Conservation (phyloP, 2,329 filamentous ascomycete genomes). For the Colletotrichum lindemuthianum region DNA sequence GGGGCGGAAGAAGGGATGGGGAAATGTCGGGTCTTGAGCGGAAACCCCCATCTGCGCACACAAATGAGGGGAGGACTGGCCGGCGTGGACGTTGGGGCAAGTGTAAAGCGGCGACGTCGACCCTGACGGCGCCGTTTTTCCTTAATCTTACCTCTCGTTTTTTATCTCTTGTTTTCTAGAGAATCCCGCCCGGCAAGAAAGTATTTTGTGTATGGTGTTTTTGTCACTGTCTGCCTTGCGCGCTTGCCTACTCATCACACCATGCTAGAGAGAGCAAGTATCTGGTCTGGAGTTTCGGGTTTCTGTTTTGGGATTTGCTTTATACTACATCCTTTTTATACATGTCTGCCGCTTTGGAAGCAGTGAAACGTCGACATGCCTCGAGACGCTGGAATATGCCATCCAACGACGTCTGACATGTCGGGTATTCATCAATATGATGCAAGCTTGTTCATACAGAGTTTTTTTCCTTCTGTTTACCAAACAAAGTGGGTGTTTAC, state of each 20-base stretch:
- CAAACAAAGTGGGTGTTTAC: conserved; percentile 33
- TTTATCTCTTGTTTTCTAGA: not conserved
- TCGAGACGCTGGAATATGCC: not conserved
- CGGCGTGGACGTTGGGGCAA: conserved; percentile 10
- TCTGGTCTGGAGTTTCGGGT: conserved; percentile 59
- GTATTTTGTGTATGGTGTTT: conserved; percentile 10
- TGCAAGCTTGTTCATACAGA: not conserved
- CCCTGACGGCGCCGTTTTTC: not conserved
- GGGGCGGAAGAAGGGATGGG: not conserved
- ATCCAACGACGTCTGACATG: not conserved
- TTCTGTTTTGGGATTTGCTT: conserved; percentile 46
- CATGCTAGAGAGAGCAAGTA: conserved; percentile 50
- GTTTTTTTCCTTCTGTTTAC: conserved; percentile 5
- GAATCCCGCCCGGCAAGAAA: conserved; percentile 15
- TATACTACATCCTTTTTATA: conserved; percentile 51
- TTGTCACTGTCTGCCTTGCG: conserved; percentile 21
- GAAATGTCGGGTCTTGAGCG: no score
- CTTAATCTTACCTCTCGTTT: conserved; percentile 4
- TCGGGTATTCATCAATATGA: conserved; percentile 9
- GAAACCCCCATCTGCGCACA: no score
- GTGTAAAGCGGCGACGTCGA: conserved; percentile 6
- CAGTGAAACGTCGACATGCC: not conserved
- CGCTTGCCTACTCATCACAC: conserved; percentile 37
- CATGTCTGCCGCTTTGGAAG: no score
- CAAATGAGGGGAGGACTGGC: conserved; percentile 1